Conservation (phyloP, 1,284 basidiomycete species). For the Coniophora puteana region DNA sequence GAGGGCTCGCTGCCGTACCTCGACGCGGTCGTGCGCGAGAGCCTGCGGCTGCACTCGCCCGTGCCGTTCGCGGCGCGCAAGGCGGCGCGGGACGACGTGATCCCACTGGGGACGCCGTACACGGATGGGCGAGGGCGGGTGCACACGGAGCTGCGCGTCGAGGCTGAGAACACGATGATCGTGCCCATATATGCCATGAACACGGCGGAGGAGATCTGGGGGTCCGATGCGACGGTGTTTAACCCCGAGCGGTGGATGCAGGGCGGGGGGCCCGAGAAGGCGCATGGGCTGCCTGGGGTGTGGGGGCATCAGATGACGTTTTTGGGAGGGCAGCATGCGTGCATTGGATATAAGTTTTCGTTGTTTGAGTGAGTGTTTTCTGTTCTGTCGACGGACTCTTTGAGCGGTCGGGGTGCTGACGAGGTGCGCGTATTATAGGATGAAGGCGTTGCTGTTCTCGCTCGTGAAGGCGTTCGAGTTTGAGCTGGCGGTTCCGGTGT, state of each 20-base stretch:
- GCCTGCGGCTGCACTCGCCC: constrained; percentile 21
- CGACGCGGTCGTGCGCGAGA: constrained; percentile 31
- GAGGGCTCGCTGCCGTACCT: constrained; percentile 31
- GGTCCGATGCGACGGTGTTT: constrained; percentile 44
- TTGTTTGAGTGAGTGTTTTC: constrained; percentile 40
- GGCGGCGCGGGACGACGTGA: constrained; percentile 20
- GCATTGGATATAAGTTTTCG: constrained; percentile 58
- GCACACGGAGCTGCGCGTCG: constrained; percentile 17
- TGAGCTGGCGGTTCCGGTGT: constrained; percentile 32
- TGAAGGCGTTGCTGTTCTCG: constrained; percentile 45
- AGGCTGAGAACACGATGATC: constrained; percentile 15
- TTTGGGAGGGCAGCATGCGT: constrained; percentile 48
- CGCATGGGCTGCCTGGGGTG: constrained; percentile 38
- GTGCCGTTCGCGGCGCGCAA: constrained; percentile 16
- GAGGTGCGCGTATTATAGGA: constrained; percentile 20
- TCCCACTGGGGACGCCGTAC: constrained; percentile 20
- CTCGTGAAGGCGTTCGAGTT: constrained; percentile 47
- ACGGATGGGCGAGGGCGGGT: constrained; percentile 13
- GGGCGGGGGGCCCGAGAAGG: constrained; percentile 27
- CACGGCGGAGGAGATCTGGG: constrained; percentile 47
- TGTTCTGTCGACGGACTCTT: background rate
- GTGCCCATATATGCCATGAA: background rate
- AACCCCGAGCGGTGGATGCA: constrained; percentile 50
- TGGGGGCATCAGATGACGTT: constrained; percentile 55
- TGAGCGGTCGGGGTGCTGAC: background rate